A percentile compares a stretch with the other conserved stretches of the same genome.
These are phyloP conservation scores for Pseudopediastrum boryanum DNA, from an alignment of 139 green algal genomes.

Conservation along the genomic window DNA sequence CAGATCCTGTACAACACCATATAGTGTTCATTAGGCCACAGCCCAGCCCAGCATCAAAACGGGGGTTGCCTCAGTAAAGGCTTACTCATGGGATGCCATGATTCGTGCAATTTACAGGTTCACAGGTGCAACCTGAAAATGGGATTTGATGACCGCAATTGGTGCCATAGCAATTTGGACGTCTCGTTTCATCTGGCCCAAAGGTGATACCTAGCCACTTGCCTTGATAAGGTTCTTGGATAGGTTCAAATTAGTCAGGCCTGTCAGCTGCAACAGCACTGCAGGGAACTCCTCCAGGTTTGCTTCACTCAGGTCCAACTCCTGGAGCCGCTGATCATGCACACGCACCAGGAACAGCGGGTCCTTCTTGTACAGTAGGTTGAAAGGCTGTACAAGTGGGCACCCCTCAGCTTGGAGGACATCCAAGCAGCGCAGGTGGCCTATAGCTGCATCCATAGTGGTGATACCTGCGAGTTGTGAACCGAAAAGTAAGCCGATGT, in stretches of 20 bases:
- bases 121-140: too few species aligned
- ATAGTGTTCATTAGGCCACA: too few species aligned
- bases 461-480: constrained; percentile 30
- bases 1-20: constrained; percentile 18
- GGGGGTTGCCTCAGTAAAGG: too few species aligned
- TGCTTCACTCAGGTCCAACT: constrained; percentile 18
- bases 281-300: constrained; percentile 29
- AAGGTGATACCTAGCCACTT: too few species aligned
- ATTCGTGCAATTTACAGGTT: too few species aligned
- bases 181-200: too few species aligned
- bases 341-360: constrained; percentile 61
- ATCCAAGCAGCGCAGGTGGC: constrained; percentile 49
- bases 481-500: too few species aligned
- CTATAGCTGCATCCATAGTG: constrained; percentile 35
- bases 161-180: too few species aligned
- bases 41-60: too few species aligned
- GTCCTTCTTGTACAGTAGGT: constrained; percentile 50
- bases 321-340: constrained; percentile 4
- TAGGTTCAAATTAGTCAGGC: constrained; percentile 53
- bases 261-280: constrained; percentile 38
- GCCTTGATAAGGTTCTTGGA: constrained; percentile 39
- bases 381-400: constrained; percentile 32
- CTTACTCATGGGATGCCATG: too few species aligned
- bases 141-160: too few species aligned
- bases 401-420: constrained; percentile 59